Evolutionary conservation across 2,329 filamentous ascomycete genomes (phyloP), one percentile per base, ranked within the genome.

Genomic region (Rhexocercosporidium sp.): DNA sequence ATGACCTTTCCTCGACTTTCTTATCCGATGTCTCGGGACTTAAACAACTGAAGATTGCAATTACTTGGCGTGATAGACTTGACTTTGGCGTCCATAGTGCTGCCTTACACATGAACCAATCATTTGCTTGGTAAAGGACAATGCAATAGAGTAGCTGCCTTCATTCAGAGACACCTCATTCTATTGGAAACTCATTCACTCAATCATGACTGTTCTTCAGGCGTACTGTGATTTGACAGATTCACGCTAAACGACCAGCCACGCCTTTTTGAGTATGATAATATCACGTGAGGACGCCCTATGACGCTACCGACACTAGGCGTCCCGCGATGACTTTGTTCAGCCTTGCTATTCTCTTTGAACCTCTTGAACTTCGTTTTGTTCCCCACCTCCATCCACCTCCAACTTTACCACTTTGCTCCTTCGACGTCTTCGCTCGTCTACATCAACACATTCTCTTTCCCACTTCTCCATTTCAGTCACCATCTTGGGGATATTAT

Each of bases 351-450:
- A 16, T 29, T 29, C 29, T 31, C 31, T 44, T 37, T 53, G 18
- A 39, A 14, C 34, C 44, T 65, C 20, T 37, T 53, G 18, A 39
- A 14, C 34, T 53, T 65, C 20, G 22, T 44, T 59, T 65, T 59
- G 62, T 65, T 44, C 22, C 22, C 14, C 8, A 27, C 47, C n/a
- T 51, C 22, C 41, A 44, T 18, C 31, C 2, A 25, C 20, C 53
- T 22, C 37, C 41, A 46, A 46, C 22, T 31, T 39, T 6, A 49
- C 37, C 49, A 57, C 31, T 57, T 60, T 60, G 57, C 57, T 60
- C n/a, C 37, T 14, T 25, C 57, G 57, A 46, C 57, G 27, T 59
- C 56, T 47, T 65, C 49, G 56, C 25, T 60, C 46, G 22, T 53
- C 44, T 4, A 37, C 18, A 14, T 44, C 41, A 56, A 47, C 22